Percentiles rank a stretch among this genome's conserved stretches.
These are phyloP conservation scores for Fusarium torulosum DNA, from an alignment of 2,329 filamentous ascomycete species.

Conservation along the genomic window DNA sequence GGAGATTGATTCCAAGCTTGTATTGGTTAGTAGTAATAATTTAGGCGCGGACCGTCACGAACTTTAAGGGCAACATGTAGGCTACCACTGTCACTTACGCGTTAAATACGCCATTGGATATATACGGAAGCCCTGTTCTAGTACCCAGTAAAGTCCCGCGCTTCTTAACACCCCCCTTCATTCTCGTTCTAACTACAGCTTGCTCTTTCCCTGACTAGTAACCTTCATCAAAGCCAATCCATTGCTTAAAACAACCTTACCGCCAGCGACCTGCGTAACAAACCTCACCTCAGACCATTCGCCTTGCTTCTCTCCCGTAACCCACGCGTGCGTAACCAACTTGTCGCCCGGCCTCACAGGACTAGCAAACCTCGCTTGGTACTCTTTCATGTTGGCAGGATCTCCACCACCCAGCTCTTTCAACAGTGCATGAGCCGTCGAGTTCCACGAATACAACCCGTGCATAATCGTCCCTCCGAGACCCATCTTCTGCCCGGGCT, in stretches of 20 bases:
- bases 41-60: too few relatives aligned
- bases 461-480: constrained; percentile 62
- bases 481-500: constrained; percentile 57
- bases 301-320: constrained; percentile 40
- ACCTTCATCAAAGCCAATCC: constrained; percentile 18
- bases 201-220: not conserved
- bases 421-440: constrained; percentile 59
- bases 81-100: too few relatives aligned
- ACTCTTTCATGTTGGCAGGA: constrained; percentile 56
- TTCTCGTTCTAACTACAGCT: not conserved
- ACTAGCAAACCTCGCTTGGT: constrained; percentile 60
- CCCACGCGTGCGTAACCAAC: constrained; percentile 59
- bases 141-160: too few relatives aligned
- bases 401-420: constrained; percentile 57
- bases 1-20: too few relatives aligned
- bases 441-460: constrained; percentile 62
- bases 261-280: constrained; percentile 4
- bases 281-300: constrained; percentile 20
- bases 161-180: not conserved
- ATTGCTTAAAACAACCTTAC: constrained; percentile 17
- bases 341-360: constrained; percentile 62
- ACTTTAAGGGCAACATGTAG: too few relatives aligned
- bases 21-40: too few relatives aligned
- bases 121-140: too few relatives aligned
- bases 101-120: too few relatives aligned